Percentiles rank a stretch among this genome's conserved stretches.
Conservation (phyloP, 306 rosid genomes). For the Medicago ruthenica region DNA sequence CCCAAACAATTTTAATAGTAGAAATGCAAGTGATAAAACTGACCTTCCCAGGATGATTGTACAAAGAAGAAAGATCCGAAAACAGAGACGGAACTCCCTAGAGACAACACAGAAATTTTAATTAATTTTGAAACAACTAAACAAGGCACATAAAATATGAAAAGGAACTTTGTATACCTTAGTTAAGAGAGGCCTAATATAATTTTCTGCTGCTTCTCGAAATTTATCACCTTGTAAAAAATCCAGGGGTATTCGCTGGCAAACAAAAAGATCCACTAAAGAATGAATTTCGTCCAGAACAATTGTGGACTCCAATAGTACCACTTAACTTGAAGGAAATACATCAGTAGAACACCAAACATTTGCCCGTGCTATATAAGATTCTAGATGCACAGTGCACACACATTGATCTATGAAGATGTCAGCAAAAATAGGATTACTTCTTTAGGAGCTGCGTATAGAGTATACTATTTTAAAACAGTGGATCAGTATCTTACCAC, state of each 20-base stretch:
- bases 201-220: slow-evolving; percentile 86
- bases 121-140: slow-evolving; percentile 35
- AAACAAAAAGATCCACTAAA: slow-evolving; percentile 36
- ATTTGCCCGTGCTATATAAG: not conserved
- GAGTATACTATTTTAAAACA: not conserved
- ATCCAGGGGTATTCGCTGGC: slow-evolving; percentile 97
- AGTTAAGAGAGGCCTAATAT: slow-evolving; percentile 88
- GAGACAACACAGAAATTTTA: slow-evolving; percentile 43
- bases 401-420: not conserved
- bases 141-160: slow-evolving; percentile 16
- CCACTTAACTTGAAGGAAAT: slow-evolving; percentile 5
- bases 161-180: slow-evolving; percentile 62
- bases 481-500: not conserved
- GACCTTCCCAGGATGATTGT: slow-evolving; percentile 94
- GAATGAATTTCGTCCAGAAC: slow-evolving; percentile 26
- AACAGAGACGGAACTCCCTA: slow-evolving; percentile 98
- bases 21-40: slow-evolving; percentile 41
- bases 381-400: slow-evolving; percentile 12
- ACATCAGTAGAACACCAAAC: slow-evolving; percentile 7
- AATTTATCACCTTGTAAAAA: slow-evolving; percentile 84
- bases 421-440: slow-evolving; percentile 31
- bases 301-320: not conserved
- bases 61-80: slow-evolving; percentile 93
- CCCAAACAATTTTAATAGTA: slow-evolving; percentile 1
- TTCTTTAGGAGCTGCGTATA: not conserved